A percentile compares a stretch with the other conserved stretches of the same genome.
Conservation (phyloP, 257 asterid species). For the Craterostigma plantagineum region DNA sequence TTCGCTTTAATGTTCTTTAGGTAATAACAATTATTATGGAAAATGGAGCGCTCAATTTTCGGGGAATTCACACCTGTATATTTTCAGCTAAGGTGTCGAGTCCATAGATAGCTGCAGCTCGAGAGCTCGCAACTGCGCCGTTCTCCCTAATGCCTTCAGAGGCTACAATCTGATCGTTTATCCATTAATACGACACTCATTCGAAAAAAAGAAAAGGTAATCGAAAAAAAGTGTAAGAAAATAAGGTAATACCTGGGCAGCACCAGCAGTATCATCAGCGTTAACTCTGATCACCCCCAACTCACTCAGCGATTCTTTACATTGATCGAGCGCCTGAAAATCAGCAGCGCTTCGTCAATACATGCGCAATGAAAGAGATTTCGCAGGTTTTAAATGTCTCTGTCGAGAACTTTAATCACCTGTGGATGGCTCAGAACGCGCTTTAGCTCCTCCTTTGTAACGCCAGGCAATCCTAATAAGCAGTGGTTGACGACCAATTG, state of each 20-base stretch:
- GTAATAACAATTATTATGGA: too few species aligned
- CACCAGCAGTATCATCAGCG: conserved; percentile 64
- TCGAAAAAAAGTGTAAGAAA: too few species aligned
- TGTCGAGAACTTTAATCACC: conserved; percentile 21
- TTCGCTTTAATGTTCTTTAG: too few species aligned
- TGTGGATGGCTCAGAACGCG: conserved; percentile 81
- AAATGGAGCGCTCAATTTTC: too few species aligned
- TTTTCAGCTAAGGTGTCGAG: conserved; percentile 64
- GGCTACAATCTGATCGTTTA: conserved; percentile 43
- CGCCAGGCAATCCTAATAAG: conserved; percentile 85
- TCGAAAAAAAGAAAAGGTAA: conserved; percentile 1
- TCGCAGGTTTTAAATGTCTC: too few species aligned
- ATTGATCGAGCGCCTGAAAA: conserved; percentile 74
- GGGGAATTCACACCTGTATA: conserved; percentile 37
- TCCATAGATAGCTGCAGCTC: conserved; percentile 83
- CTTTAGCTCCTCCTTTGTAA: conserved; percentile 60
- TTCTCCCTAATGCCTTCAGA: conserved; percentile 41
- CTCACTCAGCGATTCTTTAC: conserved; percentile 35
- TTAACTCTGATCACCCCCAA: conserved; percentile 35
- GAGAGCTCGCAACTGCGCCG: conserved; percentile 77
- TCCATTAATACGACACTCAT: conserved; percentile 1
- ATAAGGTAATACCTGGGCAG: conserved; percentile 55
- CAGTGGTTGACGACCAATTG: conserved; percentile 62
- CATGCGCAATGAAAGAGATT: too few species aligned
- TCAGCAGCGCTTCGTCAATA: background rate